Evolutionary conservation across 2,329 filamentous ascomycete genomes (phyloP).

Genomic region (Mariannaea elegans): DNA sequence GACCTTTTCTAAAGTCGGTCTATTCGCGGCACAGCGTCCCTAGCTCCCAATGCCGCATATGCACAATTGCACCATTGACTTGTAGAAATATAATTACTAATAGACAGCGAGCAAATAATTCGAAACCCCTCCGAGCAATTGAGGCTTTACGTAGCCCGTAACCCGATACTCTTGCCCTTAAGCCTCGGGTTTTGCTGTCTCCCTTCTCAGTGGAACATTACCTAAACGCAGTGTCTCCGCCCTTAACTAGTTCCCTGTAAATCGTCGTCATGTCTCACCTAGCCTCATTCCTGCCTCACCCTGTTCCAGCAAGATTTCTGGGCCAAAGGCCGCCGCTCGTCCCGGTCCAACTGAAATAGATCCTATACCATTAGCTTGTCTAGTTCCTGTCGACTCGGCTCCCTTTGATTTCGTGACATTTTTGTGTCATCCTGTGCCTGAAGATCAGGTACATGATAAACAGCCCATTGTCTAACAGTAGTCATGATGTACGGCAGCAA

Average conservation of each 20-base stretch:
- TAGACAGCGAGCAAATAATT: too few relatives aligned
- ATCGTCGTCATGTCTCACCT: background rate
- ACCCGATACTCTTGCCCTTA: background rate
- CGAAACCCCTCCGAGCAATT: background rate
- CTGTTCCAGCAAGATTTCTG: background rate
- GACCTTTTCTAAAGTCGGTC: too few relatives aligned
- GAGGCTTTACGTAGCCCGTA: background rate
- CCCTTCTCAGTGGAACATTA: background rate
- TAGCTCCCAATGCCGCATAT: too few relatives aligned
- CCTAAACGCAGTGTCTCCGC: background rate
- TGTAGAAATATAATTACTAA: too few relatives aligned
- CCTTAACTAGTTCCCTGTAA: background rate
- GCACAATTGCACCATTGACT: too few relatives aligned
- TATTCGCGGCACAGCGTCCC: too few relatives aligned
- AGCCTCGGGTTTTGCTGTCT: background rate
- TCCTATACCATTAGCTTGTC: background rate
- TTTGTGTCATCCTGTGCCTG: background rate
- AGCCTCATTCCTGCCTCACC: background rate
- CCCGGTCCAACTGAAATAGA: background rate
- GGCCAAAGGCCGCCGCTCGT: background rate
- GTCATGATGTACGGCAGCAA: too few relatives aligned
- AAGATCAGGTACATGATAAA: slow-evolving; percentile 6
- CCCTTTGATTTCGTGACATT: background rate
- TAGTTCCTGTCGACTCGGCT: background rate
- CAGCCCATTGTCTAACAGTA: too few relatives aligned